phyloP scores from a whole-genome alignment of 2,329 filamentous ascomycete genomes.

The Trichoderma sp. region DNA sequence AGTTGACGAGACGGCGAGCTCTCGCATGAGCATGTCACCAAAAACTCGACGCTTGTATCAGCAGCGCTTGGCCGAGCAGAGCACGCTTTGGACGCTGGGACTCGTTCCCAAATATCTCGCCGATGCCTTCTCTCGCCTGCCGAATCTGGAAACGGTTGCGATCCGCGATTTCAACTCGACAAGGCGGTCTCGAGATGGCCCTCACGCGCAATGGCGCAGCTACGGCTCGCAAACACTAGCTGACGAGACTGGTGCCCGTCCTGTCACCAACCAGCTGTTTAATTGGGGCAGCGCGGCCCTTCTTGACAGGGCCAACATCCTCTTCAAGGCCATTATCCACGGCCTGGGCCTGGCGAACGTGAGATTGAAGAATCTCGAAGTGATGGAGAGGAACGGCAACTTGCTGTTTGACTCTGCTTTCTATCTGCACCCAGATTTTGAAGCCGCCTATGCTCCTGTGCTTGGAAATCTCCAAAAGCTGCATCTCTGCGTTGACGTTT shows the following conservation, averaged over 20 bases:
- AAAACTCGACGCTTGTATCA: slow-evolving; percentile 30
- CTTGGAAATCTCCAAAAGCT: slow-evolving; percentile 53
- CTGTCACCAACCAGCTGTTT: slow-evolving; percentile 21
- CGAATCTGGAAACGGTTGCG: slow-evolving; percentile 59
- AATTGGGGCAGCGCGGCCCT: neutral
- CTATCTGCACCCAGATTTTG: slow-evolving; percentile 38
- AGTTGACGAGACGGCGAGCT: neutral
- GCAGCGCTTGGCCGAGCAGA: slow-evolving; percentile 33
- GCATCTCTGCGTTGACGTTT: slow-evolving; percentile 37
- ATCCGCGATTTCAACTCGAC: slow-evolving; percentile 61
- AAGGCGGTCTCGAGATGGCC: slow-evolving; percentile 55
- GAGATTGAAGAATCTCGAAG: slow-evolving; percentile 50
- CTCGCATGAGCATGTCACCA: neutral
- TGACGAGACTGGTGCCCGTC: slow-evolving; percentile 39
- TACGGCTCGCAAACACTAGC: slow-evolving; percentile 53
- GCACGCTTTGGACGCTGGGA: slow-evolving; percentile 48
- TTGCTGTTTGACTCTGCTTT: slow-evolving; percentile 51
- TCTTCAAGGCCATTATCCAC: slow-evolving; percentile 49
- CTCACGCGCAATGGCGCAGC: slow-evolving; percentile 52
- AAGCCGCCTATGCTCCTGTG: slow-evolving; percentile 45
- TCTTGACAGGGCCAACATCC: slow-evolving; percentile 37
- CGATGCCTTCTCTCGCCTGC: slow-evolving; percentile 59
- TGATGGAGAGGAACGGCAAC: slow-evolving; percentile 45
- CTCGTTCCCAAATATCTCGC: slow-evolving; percentile 57
- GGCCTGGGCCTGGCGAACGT: slow-evolving; percentile 48